Percentiles rank a stretch among this genome's conserved stretches.
phyloP scores from a whole-genome alignment of 345 rosid species.

The Ricinus communis region DNA sequence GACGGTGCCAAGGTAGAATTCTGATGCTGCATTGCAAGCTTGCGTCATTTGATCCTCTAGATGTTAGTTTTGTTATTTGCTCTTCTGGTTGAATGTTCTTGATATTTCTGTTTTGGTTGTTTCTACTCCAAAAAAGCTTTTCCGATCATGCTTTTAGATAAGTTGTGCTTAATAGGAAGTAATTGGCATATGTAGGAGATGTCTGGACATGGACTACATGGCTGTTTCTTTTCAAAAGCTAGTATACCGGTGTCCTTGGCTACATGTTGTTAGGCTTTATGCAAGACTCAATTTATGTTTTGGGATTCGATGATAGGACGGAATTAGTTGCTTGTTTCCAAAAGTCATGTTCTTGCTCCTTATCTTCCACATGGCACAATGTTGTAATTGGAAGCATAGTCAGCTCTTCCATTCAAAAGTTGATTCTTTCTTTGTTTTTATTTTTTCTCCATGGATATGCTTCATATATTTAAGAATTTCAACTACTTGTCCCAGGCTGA shows the following conservation, averaged over 20 bases:
- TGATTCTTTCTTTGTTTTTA: background rate
- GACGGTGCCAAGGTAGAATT: constrained; percentile 55
- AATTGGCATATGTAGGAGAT: background rate
- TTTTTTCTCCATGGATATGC: background rate
- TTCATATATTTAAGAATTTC: background rate
- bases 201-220: background rate
- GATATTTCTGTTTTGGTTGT: background rate
- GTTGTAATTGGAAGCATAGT: background rate
- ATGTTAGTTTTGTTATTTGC: background rate
- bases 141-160: too few species aligned
- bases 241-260: background rate
- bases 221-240: background rate
- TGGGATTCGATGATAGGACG: background rate
- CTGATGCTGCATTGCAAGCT: constrained; percentile 3
- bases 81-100: background rate
- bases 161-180: too few species aligned
- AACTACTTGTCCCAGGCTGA: constrained; percentile 45
- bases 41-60: background rate
- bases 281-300: background rate
- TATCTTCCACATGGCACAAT: background rate
- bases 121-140: background rate
- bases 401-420: background rate
- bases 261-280: background rate
- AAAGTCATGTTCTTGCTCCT: background rate
- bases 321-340: background rate